Base-by-base conservation (phyloP, 805 yeast species). In the Candida glaebosa region DNA sequence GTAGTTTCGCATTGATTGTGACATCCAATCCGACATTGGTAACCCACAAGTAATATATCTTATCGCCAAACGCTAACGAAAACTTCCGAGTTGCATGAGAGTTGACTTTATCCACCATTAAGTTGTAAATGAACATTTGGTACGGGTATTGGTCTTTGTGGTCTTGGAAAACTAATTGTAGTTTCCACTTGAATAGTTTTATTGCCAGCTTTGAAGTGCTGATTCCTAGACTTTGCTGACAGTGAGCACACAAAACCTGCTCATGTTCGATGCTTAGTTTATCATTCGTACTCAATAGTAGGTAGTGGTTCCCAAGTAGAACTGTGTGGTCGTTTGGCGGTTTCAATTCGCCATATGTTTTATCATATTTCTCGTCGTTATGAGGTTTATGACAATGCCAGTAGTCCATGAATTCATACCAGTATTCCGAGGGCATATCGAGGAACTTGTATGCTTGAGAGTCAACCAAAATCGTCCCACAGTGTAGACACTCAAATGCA, bases 371-470 rank as follows among this genome's bases (percentile, higher is more conserved):
- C 37, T 55, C 45, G n/a, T 46, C 50, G 18, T 44, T 45, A 32
- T 62, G 58, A 0, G 95, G 95, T 52, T 84, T 84, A 56, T 91
- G 97, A 57, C 99, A 91, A 58, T 91, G 97, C 99, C 99, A 91
- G 49, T 84, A 85, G 43, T 91, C 98, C 95, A 91, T 84, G 75
- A 93, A 67, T 57, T 91, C 99, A 10, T 84, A 79, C 99, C 99
- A 91, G 37, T 79, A 69, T 54, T 89, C 97, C 1, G 95, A 84
- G 0, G 99, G 99, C 81, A 91, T 77, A 30, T 86, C 86, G 40
- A 63, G 54, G 34, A 79, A 62, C 10, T 55, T 60, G 14, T 69
- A 55, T 0, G 56, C 37, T 0, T 32, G n/a, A 0, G 76, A 66
- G 38, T 61, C 55, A 2, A 72, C 42, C 1, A 73, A 16, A 0